Evolutionary conservation across 2,329 filamentous ascomycete genomes (phyloP).

Genomic region (Colletotrichum destructivum): DNA sequence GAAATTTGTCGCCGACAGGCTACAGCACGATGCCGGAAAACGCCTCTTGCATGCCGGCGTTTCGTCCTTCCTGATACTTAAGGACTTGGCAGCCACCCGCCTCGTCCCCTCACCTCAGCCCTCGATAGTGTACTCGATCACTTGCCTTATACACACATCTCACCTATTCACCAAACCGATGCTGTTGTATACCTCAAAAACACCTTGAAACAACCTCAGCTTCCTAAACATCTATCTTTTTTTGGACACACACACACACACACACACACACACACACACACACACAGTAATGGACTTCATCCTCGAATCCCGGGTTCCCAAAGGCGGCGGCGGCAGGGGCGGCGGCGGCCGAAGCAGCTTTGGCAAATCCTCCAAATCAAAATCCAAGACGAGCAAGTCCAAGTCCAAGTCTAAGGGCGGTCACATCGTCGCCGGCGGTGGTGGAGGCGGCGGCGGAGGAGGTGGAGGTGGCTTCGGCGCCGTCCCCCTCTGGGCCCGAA

Average conservation of each 20-base stretch:
- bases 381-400: constrained; percentile 24
- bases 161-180: neutral
- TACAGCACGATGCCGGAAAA: neutral
- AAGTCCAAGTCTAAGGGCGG: constrained; percentile 35
- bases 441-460: constrained; percentile 1
- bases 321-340: constrained; percentile 33
- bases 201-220: neutral
- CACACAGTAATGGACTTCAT: constrained; percentile 28
- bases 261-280: neutral
- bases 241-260: neutral
- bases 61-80: constrained; percentile 3
- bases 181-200: neutral
- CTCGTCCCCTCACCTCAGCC: neutral
- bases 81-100: constrained; percentile 7
- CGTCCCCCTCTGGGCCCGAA: constrained; percentile 40
- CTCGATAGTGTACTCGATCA: neutral
- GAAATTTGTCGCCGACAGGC: neutral
- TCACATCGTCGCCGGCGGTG: constrained; percentile 15
- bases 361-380: constrained; percentile 15
- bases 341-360: constrained; percentile 2
- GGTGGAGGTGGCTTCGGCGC: constrained; percentile 26
- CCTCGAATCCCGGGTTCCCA: constrained; percentile 30
- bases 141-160: neutral
- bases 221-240: neutral
- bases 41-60: neutral